These are phyloP conservation scores for Globisporangium canariense DNA, from an alignment of 352 stramenopile species.

Conservation along the genomic window DNA sequence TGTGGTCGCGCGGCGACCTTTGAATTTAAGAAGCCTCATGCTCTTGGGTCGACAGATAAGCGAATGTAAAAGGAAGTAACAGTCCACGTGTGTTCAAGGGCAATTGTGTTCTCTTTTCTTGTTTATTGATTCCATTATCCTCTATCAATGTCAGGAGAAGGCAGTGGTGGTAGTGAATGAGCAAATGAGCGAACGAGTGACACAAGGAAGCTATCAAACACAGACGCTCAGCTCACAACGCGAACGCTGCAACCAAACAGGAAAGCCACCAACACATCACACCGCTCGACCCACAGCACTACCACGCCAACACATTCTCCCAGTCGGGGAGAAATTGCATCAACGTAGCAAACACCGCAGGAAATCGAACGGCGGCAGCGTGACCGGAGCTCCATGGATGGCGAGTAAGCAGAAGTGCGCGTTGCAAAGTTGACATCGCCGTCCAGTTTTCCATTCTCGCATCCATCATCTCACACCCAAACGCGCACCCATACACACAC, in stretches of 20 bases:
- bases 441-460: background rate
- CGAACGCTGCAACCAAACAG: background rate
- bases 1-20: too few species aligned
- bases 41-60: too few species aligned
- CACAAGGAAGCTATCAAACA: background rate
- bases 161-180: background rate
- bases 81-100: background rate
- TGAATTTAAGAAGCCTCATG: too few species aligned
- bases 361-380: background rate
- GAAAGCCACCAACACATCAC: background rate
- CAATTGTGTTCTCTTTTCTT: background rate
- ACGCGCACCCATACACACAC: conserved; percentile 2
- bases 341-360: background rate
- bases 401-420: conserved; percentile 1
- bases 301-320: conserved; percentile 1
- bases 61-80: background rate
- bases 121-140: conserved; percentile 6
- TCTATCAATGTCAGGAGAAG: conserved; percentile 10
- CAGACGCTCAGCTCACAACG: background rate
- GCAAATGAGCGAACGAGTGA: background rate
- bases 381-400: background rate
- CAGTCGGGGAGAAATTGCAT: conserved; percentile 6
- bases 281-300: background rate
- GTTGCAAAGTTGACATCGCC: background rate
- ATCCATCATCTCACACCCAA: conserved; percentile 1